These are phyloP conservation scores for Ogataea pini DNA, from an alignment of 805 yeast species.

Conservation along the genomic window DNA sequence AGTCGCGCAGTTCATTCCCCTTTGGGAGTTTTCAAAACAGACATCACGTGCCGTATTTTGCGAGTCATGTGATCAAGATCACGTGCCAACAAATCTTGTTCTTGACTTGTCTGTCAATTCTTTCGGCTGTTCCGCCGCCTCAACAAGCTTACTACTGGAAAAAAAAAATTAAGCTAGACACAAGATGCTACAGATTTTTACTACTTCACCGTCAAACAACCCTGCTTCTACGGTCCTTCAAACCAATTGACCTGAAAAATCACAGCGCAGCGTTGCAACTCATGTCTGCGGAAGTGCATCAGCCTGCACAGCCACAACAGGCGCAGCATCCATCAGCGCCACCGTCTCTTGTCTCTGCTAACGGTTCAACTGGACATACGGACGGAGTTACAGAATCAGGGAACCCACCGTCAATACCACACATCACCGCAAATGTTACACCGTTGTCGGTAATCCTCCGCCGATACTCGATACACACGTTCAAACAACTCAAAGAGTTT, in stretches of 20 bases:
- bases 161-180: not conserved
- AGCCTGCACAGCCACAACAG: not conserved
- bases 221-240: not conserved
- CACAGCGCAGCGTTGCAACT: not conserved
- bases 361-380: not conserved
- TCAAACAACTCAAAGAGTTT: slow-evolving; percentile 58
- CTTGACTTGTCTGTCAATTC: too few relatives aligned
- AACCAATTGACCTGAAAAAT: not conserved
- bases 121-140: not conserved
- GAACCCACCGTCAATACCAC: slow-evolving; percentile 52
- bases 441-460: slow-evolving; percentile 62
- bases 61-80: not conserved
- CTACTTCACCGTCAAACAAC: not conserved
- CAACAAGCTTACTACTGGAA: not conserved
- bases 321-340: not conserved
- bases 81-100: not conserved
- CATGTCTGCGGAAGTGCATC: slow-evolving; percentile 20
- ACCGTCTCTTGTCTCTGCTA: not conserved
- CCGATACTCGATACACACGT: slow-evolving; percentile 61
- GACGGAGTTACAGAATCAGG: not conserved
- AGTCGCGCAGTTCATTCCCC: slow-evolving; percentile 7
- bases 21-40: slow-evolving; percentile 3
- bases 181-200: not conserved
- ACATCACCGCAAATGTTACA: slow-evolving; percentile 67
- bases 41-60: too few relatives aligned